A percentile compares a stretch with the other conserved stretches of the same genome.
Evolutionary conservation across 768 basidiomycete genomes (phyloP).

Genomic region (Tulasnella calospora): DNA sequence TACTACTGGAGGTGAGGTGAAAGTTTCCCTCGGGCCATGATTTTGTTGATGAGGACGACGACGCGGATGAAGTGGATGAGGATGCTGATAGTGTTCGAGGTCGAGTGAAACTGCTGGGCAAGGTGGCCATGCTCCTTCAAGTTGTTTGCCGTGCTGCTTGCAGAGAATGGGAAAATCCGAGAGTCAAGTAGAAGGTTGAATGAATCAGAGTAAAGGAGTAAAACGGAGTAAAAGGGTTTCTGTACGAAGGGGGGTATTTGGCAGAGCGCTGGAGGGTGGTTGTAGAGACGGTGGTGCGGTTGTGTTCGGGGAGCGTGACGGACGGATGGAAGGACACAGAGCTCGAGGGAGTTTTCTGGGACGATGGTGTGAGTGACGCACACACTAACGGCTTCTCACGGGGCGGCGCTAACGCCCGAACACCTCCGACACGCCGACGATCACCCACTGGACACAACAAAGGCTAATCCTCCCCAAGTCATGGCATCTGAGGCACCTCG

Average conservation of each 20-base stretch:
- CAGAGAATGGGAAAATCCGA: neutral
- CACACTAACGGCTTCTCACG: slow-evolving; percentile 1
- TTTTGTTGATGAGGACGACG: neutral
- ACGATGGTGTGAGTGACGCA: neutral
- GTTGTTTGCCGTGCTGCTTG: neutral
- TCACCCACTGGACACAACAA: neutral
- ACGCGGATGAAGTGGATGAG: neutral
- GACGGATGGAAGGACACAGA: neutral
- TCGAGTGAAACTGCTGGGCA: neutral
- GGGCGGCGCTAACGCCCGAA: neutral
- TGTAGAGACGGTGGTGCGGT: neutral
- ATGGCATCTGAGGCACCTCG: neutral
- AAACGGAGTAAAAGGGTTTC: neutral
- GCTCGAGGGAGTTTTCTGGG: slow-evolving; percentile 5
- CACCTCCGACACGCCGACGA: neutral
- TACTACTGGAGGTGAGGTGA: neutral
- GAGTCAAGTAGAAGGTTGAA: neutral
- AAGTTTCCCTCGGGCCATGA: slow-evolving; percentile 1
- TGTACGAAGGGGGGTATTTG: neutral
- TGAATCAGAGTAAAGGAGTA: neutral
- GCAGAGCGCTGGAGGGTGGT: neutral
- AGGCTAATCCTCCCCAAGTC: neutral
- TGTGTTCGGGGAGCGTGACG: neutral
- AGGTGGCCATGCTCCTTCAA: neutral
- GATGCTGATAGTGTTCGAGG: neutral